Percentiles rank a stretch among this genome's conserved stretches.
These are phyloP conservation scores for Discostella pseudostelligera DNA, from an alignment of 108 stramenopile genomes.

Conservation along the genomic window DNA sequence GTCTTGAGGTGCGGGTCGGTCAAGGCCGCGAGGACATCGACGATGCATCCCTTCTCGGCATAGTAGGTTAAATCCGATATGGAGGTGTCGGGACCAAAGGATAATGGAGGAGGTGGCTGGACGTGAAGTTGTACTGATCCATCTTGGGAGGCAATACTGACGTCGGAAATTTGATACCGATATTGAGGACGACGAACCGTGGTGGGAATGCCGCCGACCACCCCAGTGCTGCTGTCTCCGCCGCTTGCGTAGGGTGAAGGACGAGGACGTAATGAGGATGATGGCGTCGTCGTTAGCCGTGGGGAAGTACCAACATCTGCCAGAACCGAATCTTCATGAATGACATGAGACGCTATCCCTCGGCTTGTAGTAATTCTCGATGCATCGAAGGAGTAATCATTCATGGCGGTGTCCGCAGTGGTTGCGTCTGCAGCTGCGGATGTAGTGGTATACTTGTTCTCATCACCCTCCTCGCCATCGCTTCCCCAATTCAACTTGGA, in stretches of 20 bases:
- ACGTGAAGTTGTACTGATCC: slow-evolving; percentile 4
- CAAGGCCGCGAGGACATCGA: slow-evolving; percentile 71
- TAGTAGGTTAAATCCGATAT: slow-evolving; percentile 82
- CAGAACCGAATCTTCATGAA: slow-evolving; percentile 4
- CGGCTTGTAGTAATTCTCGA: not conserved
- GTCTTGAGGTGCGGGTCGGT: slow-evolving; percentile 76
- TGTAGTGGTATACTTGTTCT: slow-evolving; percentile 7
- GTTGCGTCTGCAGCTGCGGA: slow-evolving; percentile 14
- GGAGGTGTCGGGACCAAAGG: slow-evolving; percentile 80
- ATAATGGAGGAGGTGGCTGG: slow-evolving; percentile 35
- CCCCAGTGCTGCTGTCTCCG: not conserved
- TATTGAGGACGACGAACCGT: slow-evolving; percentile 18
- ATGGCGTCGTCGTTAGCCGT: too few relatives aligned
- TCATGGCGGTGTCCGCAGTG: slow-evolving; percentile 5
- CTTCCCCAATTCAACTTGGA: slow-evolving; percentile 32
- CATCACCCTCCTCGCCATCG: slow-evolving; percentile 31
- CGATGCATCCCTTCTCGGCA: slow-evolving; percentile 84
- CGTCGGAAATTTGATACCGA: slow-evolving; percentile 50
- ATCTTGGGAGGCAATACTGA: slow-evolving; percentile 30
- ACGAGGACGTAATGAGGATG: slow-evolving; percentile 2
- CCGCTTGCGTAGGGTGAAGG: not conserved
- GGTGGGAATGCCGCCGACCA: not conserved
- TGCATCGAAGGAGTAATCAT: slow-evolving; percentile 8
- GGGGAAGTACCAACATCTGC: not conserved
- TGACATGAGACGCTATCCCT: slow-evolving; percentile 14